Conservation (phyloP, 2,329 filamentous ascomycete genomes). For the Huntiella bhutanensis region DNA sequence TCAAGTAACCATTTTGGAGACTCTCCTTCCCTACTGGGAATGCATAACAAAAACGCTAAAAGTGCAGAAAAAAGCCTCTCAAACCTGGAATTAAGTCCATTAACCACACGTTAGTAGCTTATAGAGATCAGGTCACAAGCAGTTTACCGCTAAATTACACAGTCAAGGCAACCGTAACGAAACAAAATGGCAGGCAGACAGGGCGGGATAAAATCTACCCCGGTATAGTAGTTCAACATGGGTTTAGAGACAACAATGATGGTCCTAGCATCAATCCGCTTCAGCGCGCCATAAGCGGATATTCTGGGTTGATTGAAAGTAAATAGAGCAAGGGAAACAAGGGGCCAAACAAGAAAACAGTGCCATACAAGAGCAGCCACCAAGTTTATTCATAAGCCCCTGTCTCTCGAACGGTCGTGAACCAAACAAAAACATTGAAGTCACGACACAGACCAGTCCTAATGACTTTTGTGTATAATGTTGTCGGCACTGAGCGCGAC, state of each 20-base stretch:
- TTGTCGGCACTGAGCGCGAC: too few relatives aligned
- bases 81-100: background rate
- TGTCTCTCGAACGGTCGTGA: background rate
- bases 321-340: background rate
- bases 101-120: too few relatives aligned
- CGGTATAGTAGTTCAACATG: too few relatives aligned
- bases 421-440: slow-evolving; percentile 4
- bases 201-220: too few relatives aligned
- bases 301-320: too few relatives aligned
- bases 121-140: too few relatives aligned
- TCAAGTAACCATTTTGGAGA: background rate
- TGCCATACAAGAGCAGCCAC: background rate
- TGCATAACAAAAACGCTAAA: background rate
- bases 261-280: too few relatives aligned
- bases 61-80: background rate
- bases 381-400: background rate
- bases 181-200: too few relatives aligned
- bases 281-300: too few relatives aligned
- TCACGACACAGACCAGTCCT: background rate
- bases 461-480: background rate
- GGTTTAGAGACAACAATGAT: too few relatives aligned
- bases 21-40: background rate
- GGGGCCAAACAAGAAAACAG: background rate
- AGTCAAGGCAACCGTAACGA: too few relatives aligned
- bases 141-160: too few relatives aligned